Evolutionary conservation across 805 yeast genomes (phyloP), one percentile per base, ranked within the genome.

Genomic region (Lipomyces oligophaga): DNA sequence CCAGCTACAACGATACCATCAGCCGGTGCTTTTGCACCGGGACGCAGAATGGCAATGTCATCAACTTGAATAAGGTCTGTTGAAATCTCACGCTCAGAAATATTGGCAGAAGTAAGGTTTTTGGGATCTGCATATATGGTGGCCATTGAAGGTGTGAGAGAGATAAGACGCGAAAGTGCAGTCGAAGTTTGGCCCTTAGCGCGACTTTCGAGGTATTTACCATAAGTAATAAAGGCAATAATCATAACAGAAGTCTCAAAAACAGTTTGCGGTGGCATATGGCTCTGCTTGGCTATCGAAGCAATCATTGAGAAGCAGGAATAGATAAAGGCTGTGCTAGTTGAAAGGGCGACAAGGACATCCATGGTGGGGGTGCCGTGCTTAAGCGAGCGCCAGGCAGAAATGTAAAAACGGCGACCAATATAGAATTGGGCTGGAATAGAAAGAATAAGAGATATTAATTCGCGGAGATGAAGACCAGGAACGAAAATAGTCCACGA

Each of bases 131-230:
- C 75, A 6, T 85, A 68, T 21, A 89, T 79, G 0, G 74, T 67
- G 56, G 97, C 89, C 2, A 74, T 71, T 1, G 85, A 74, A 1
- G 98, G 97, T 0, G 95, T 76, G 45, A 93, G 68, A 2, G 89
- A 80, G 36, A 94, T 73, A 35, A 93, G 72, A 55, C 80, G 79
- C 0, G 96, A 83, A 33, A 93, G 72, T 0, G 97, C 95, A 2
- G 85, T 77, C 0, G 97, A 85, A 0, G 97, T 93, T 49, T 85
- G 86, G 3, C 97, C 95, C 61, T 93, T 87, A 1, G 98, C 97
- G 54, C 76, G 79, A 65, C 85, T 85, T 62, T 93, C 99, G 19
- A 89, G 70, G 76, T 85, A 84, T 67, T 93, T 90, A 2, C 99
- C 99, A 36, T 88, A 68, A 6, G 93, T 76, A 22, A 93, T 88